These are phyloP conservation scores for Diaporthe batatas DNA, from an alignment of 2,329 filamentous ascomycete species.

Conservation along the genomic window DNA sequence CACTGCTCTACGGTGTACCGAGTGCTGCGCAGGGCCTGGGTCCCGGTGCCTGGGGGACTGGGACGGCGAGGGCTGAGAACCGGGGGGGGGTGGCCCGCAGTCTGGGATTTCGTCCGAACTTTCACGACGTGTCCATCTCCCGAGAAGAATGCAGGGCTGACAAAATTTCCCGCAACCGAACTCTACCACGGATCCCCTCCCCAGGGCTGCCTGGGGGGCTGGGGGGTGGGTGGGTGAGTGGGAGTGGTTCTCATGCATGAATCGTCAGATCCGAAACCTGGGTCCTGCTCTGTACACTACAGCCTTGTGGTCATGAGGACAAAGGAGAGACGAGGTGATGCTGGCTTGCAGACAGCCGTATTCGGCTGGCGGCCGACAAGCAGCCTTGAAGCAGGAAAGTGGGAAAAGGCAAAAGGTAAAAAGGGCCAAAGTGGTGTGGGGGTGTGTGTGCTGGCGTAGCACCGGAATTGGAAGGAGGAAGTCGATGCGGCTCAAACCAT, in stretches of 20 bases:
- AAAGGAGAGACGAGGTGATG: constrained; percentile 15
- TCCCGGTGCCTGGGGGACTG: not conserved
- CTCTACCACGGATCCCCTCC: constrained; percentile 12
- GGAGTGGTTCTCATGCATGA: constrained; percentile 16
- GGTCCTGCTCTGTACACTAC: not conserved
- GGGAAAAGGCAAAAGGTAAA: no score
- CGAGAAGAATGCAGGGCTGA: constrained; percentile 27
- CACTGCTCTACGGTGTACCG: no score
- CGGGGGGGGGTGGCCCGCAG: constrained; percentile 16
- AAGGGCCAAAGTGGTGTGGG: not conserved
- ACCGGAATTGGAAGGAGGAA: constrained; percentile 24
- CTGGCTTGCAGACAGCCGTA: not conserved
- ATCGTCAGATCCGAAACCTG: constrained; percentile 26
- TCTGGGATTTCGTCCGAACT: constrained; percentile 36
- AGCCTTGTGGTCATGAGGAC: constrained; percentile 7
- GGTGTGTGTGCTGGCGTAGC: not conserved
- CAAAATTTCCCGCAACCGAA: constrained; percentile 31
- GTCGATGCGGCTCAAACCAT: constrained; percentile 44
- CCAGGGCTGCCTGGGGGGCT: not conserved
- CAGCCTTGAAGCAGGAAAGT: not conserved
- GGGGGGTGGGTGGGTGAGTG: no score
- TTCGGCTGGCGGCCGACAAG: not conserved
- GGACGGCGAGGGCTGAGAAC: not conserved
- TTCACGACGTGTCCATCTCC: constrained; percentile 26
- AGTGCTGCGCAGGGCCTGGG: not conserved